phyloP scores from a whole-genome alignment of 306 rosid species.

The Begonia fuchsioides region DNA sequence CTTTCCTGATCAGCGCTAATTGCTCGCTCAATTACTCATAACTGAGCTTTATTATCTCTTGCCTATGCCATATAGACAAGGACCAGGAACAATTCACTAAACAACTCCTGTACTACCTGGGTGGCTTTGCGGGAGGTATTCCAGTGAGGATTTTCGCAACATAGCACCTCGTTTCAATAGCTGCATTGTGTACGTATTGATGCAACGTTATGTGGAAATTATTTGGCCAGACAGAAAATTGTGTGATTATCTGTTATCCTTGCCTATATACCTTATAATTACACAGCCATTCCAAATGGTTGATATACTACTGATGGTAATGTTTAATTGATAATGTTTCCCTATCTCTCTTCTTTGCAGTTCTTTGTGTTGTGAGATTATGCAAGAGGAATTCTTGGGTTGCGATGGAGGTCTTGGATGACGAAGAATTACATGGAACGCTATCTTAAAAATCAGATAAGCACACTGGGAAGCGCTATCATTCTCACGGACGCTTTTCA shows the following conservation, averaged over 20 bases:
- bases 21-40: not conserved
- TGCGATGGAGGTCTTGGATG: conserved; percentile 99
- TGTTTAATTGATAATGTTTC: conserved; percentile 5
- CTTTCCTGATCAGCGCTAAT: not conserved
- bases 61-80: conserved; percentile 40
- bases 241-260: too few species aligned
- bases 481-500: conserved; percentile 66
- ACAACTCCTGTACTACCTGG: conserved; percentile 84
- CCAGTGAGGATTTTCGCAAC: conserved; percentile 88
- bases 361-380: conserved; percentile 84
- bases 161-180: too few species aligned
- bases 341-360: conserved; percentile 26
- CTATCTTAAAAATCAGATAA: conserved; percentile 57
- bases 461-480: conserved; percentile 70
- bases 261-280: too few species aligned
- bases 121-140: conserved; percentile 90
- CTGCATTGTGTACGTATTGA: too few species aligned
- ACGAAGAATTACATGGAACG: conserved; percentile 90
- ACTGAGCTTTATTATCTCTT: conserved; percentile 5
- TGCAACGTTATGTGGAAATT: too few species aligned
- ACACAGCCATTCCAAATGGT: too few species aligned
- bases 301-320: too few species aligned
- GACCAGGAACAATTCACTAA: conserved; percentile 84
- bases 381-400: conserved; percentile 71
- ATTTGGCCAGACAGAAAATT: too few species aligned